phyloP scores from a whole-genome alignment of 495 filamentous ascomycete species.

The Chaetomidium leptoderma region DNA sequence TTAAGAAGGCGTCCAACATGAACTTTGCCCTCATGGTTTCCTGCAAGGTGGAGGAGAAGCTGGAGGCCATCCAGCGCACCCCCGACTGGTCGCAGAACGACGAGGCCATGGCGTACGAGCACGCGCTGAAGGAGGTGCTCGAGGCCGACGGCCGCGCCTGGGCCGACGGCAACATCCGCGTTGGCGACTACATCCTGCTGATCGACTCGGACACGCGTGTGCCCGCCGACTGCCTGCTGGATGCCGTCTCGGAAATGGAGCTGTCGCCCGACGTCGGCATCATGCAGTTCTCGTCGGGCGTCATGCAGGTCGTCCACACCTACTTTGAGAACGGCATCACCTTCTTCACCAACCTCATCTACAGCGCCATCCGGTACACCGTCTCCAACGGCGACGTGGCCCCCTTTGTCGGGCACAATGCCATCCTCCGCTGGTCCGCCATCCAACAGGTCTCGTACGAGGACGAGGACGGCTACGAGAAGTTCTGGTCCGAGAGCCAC shows the following conservation, averaged over 20 bases:
- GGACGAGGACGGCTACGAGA: slow-evolving; percentile 64
- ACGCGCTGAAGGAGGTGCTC: slow-evolving; percentile 63
- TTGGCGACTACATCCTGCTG: slow-evolving; percentile 74
- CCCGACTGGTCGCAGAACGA: slow-evolving; percentile 64
- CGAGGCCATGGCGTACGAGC: slow-evolving; percentile 65
- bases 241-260: slow-evolving; percentile 77
- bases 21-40: slow-evolving; percentile 75
- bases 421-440: slow-evolving; percentile 72
- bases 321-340: slow-evolving; percentile 75
- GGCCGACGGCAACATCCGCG: slow-evolving; percentile 74
- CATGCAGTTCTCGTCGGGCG: slow-evolving; percentile 75
- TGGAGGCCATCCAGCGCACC: slow-evolving; percentile 51
- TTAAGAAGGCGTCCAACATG: slow-evolving; percentile 83
- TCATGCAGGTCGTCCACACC: slow-evolving; percentile 73
- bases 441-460: slow-evolving; percentile 71
- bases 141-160: slow-evolving; percentile 65
- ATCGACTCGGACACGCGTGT: slow-evolving; percentile 79
- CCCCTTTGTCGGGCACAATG: slow-evolving; percentile 77
- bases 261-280: slow-evolving; percentile 74
- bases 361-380: slow-evolving; percentile 71
- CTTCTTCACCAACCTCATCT: slow-evolving; percentile 82
- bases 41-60: slow-evolving; percentile 67
- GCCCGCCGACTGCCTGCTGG: slow-evolving; percentile 65
- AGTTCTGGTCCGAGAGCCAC: slow-evolving; percentile 79
- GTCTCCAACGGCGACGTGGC: slow-evolving; percentile 80